phyloP scores from a whole-genome alignment of 1,284 basidiomycete genomes.

The Tilletiopsis washingtonensis region DNA sequence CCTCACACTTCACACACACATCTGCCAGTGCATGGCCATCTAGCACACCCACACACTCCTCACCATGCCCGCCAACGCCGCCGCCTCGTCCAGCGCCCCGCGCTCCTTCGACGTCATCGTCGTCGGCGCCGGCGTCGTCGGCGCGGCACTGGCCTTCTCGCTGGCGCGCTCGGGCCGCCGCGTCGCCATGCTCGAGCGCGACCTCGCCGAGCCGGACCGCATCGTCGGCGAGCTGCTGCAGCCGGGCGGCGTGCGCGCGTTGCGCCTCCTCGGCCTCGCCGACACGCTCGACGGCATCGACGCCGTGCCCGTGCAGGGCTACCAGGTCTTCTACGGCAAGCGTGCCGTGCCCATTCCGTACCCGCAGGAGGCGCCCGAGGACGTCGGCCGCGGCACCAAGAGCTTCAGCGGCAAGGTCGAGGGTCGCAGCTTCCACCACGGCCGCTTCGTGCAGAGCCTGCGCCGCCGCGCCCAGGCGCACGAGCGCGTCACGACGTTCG shows the following conservation, averaged over 20 bases:
- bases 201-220: constrained; percentile 82
- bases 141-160: constrained; percentile 35
- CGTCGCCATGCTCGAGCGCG: constrained; percentile 54
- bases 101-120: constrained; percentile 26
- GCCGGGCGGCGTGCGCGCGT: constrained; percentile 76
- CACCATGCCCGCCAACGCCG: too few species aligned
- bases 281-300: constrained; percentile 75
- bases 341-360: constrained; percentile 75
- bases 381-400: constrained; percentile 14
- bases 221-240: constrained; percentile 97
- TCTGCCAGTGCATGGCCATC: too few species aligned
- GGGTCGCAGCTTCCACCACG: constrained; percentile 85
- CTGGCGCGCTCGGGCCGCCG: constrained; percentile 50
- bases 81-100: too few species aligned
- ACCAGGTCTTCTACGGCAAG: constrained; percentile 65
- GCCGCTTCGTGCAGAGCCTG: constrained; percentile 76
- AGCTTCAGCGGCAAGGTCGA: constrained; percentile 48
- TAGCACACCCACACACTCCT: too few species aligned
- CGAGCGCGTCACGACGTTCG: constrained; percentile 24
- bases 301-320: constrained; percentile 75
- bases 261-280: constrained; percentile 66
- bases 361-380: constrained; percentile 52
- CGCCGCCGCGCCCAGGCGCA: constrained; percentile 58
- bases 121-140: constrained; percentile 46
- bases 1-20: too few species aligned